Evolutionary conservation across 306 rosid species (phyloP).

Genomic region (Alnus rubra): DNA sequence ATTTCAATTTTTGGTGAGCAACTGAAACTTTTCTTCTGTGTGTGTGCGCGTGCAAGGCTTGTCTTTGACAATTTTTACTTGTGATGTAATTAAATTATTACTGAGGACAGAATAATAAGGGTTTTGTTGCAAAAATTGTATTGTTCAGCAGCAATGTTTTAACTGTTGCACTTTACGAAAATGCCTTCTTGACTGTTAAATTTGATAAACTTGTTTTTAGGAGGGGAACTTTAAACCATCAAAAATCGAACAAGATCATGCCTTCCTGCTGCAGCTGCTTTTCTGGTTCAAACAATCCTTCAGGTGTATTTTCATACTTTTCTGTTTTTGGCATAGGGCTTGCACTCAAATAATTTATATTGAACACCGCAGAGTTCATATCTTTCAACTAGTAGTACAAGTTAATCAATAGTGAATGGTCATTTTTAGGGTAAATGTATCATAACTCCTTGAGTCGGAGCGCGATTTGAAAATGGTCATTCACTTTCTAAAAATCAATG

Average conservation of each 20-base stretch:
- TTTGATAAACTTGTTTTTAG: constrained; percentile 49
- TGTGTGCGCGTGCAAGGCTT: neutral
- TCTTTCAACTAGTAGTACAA: neutral
- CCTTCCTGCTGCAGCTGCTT: constrained; percentile 90
- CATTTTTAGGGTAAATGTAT: too few relatives aligned
- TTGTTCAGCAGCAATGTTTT: neutral
- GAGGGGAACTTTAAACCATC: constrained; percentile 81
- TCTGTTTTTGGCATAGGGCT: constrained; percentile 3
- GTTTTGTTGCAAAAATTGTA: neutral
- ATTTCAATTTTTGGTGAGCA: neutral
- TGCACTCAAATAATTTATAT: constrained; percentile 11
- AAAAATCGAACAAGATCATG: constrained; percentile 66
- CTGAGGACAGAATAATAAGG: neutral
- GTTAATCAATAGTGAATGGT: neutral
- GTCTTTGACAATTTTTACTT: neutral
- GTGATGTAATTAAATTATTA: neutral
- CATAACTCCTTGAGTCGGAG: too few relatives aligned
- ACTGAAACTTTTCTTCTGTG: neutral
- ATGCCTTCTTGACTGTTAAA: constrained; percentile 25
- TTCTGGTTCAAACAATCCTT: constrained; percentile 93
- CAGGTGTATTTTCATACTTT: constrained; percentile 54
- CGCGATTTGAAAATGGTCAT: too few relatives aligned
- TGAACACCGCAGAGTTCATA: neutral
- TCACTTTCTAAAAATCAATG: too few relatives aligned
- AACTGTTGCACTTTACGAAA: constrained; percentile 11